Conservation (phyloP, 176 grass and related monocot species). For the Neostapfia colusana region DNA sequence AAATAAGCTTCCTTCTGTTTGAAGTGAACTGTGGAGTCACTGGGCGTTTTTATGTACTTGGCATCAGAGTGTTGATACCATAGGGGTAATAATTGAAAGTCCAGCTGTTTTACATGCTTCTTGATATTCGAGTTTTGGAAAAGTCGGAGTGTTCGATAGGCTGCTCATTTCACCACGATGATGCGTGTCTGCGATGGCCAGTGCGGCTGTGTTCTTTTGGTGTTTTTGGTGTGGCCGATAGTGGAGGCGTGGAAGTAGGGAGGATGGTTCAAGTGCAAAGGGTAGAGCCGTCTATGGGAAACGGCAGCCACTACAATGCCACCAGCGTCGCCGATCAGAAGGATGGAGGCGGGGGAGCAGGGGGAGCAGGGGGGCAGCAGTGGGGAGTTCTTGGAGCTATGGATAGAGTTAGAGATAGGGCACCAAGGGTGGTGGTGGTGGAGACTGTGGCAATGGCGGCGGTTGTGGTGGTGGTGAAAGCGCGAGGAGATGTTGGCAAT, state of each 20-base stretch:
- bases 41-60: no score
- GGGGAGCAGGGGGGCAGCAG: constrained; percentile 28
- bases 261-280: constrained; percentile 27
- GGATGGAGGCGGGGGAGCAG: constrained; percentile 42
- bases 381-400: constrained; percentile 31
- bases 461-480: no score
- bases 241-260: no score
- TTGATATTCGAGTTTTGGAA: no score
- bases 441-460: neutral
- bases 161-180: neutral
- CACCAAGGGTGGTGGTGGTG: constrained; percentile 32
- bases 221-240: neutral
- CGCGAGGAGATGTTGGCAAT: neutral
- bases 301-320: constrained; percentile 15
- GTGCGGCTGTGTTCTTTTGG: neutral
- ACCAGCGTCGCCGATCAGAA: constrained; percentile 19
- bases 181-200: neutral
- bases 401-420: constrained; percentile 46
- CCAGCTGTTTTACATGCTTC: no score
- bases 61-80: no score
- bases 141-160: neutral
- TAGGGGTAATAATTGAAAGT: no score
- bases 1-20: no score
- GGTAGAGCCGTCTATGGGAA: neutral
- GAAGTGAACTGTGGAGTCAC: no score